Evolutionary conservation across 2,329 filamentous ascomycete species (phyloP), one percentile per base, ranked within the genome.

Genomic region (Bisporella sp.): DNA sequence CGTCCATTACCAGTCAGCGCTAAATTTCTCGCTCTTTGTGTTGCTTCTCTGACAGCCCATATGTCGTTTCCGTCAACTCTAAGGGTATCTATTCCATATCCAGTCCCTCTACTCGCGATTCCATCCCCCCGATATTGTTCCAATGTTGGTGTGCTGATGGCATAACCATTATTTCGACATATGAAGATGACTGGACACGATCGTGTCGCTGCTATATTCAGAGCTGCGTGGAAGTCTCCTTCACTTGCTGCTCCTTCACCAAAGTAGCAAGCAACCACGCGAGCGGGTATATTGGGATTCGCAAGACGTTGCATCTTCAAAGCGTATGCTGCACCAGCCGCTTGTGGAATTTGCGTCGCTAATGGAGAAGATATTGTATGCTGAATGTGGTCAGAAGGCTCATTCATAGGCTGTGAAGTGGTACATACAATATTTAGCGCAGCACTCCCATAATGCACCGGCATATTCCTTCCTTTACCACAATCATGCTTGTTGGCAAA

Each of bases 31-130:
- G 93, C 93, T 65, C 80, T 79, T 62, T 81, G 81, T 29, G 87
- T 93, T 0, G 82, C 89, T 68, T 90, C 86, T 40, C 87, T 78
- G 0, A 96, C 89, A 1, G 91, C 90, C 70, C 91, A 91, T 58
- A 96, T 87, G 61, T 96, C 90, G 64, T 95, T 96, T n/a, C 91
- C 91, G 62, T 96, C 91, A 0, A 96, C 86, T 31, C 91, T 81
- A 55, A 96, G 87, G 0, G 90, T 95, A 59, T 95, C 89, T 57
- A 96, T 95, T n/a, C 90, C 90, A 64, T 96, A 96, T 0, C 91
- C 90, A 7, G 91, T 78, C 28, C 89, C 90, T 33, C 90, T 80
- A 46, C 85, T 89, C 6, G 90, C 90, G 59, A 96, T 96, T 5
- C 90, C 90, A 60, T 96, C 90, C 9, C 90, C 91, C 1, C 89